Evolutionary conservation across 208 protist species (phyloP), one percentile per base, ranked within the genome.

Genomic region (Trichomonas tenax): DNA sequence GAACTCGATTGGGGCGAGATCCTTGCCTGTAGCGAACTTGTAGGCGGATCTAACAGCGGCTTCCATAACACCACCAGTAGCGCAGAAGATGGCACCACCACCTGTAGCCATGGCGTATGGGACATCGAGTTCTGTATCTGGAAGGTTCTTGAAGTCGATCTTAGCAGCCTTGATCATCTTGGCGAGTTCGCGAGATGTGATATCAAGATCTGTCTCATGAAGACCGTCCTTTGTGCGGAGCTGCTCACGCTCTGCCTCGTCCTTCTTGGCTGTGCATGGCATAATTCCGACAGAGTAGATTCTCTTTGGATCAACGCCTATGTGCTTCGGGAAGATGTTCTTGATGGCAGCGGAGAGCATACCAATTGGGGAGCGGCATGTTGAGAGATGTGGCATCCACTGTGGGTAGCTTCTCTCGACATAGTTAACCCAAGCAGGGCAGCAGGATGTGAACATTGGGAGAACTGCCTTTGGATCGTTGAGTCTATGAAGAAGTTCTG

Each of bases 21-120:
- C 4, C 44, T 86, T 44, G 6, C 36, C 36, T 44, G 81, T 86
- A 17, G 44, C 6, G 21, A 44, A 9, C 9, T 86, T 44, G 26
- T 86, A 44, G 11, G 97, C 96, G 36, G 49, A 96, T n/a, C 96
- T 36, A 34, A 97, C 90, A 45, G 96, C 96, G 8, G 97, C 97
- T 96, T 97, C 97, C 97, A 97, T 97, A n/a, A 97, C 97, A 88
- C 97, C 97, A 44, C 97, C 97, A 36, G 96, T 96, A n/a, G 46
- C 84, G 36, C 96, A 93, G 95, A 97, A 97, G 34, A 97, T 86
- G 0, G 63, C 88, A 84, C 23, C 96, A 31, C 96, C 96, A 31
- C 97, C 97, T 34, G 97, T 96, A 23, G 96, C 72, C 40, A 96
- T 72, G 26, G 96, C 96, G 6, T 97, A 84, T 23, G 95, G 63